Evolutionary conservation across 768 basidiomycete genomes (phyloP), one percentile per base, ranked within the genome.

Genomic region (Lactifluus volemus): DNA sequence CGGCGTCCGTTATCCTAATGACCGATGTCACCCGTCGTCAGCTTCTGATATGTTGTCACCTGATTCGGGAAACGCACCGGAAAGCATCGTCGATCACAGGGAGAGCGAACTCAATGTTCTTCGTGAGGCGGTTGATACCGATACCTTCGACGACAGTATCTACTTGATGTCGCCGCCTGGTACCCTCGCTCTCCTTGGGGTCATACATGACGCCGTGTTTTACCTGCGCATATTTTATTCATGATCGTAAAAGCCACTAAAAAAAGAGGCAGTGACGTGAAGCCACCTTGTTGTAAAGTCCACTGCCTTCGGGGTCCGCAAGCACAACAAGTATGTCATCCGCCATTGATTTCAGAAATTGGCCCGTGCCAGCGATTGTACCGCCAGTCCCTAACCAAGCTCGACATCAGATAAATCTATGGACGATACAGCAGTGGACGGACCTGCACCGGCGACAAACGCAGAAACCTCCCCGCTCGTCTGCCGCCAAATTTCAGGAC

Each of bases 61-160:
- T 53, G 25, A 60, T 12, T 38, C 25, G 34, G 17, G 49, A 56
- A 56, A 42, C 52, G 36, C 65, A 88, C 92, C 91, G 82, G 71
- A 93, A 89, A 0, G 91, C 92, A 67, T 98, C 92, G 68, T 95
- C 86, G 53, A 98, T 84, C 64, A 92, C 79, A 4, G 88, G 85
- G 11, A 95, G 73, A 1, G 88, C 96, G 41, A 93, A 76, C 56
- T 89, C 83, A 67, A 99, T 84, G 70, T 99, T 99, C 64, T 85
- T 84, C 8, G 95, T 98, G 65, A 96, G 72, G 58, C 97, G 79
- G 73, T 98, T 98, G 75, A 98, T 90, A 15, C 94, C 95, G 49
- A 93, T 92, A 60, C 91, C 90, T 74, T 92, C 91, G n/a, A 97
- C 92, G 17, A 97, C 84, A 0, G 94, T 96, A 68, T 98, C 96